Evolutionary conservation across 169 alveolate genomes (phyloP).

Genomic region (Cryptosporidium canis): DNA sequence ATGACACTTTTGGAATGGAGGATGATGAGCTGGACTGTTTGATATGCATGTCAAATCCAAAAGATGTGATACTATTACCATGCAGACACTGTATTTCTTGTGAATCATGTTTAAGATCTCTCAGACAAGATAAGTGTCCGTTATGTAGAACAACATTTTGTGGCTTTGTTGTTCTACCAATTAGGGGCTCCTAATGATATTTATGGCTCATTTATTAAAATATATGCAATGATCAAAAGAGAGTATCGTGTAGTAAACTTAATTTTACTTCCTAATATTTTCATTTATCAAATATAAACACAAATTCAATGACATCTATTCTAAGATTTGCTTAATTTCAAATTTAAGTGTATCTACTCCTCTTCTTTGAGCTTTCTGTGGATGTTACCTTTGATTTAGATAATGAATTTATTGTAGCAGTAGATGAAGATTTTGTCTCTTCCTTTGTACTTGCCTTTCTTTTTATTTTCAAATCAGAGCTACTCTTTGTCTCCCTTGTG

Average conservation of each 20-base stretch:
- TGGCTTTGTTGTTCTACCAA: conserved; percentile 77
- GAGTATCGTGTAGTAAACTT: too few relatives aligned
- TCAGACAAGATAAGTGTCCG: conserved; percentile 80
- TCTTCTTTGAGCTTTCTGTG: too few relatives aligned
- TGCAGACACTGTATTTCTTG: conserved; percentile 70
- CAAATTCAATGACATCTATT: too few relatives aligned
- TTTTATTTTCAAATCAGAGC: not conserved
- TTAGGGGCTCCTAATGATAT: conserved; percentile 10
- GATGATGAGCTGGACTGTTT: conserved; percentile 74
- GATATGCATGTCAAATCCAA: conserved; percentile 75
- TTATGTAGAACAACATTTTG: conserved; percentile 75
- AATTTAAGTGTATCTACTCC: too few relatives aligned
- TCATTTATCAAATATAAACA: too few relatives aligned
- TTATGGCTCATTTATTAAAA: too few relatives aligned
- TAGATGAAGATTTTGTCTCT: too few relatives aligned
- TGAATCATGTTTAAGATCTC: conserved; percentile 75
- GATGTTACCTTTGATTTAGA: too few relatives aligned
- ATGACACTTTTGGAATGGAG: conserved; percentile 66
- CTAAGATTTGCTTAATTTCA: too few relatives aligned
- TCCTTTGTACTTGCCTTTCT: not conserved
- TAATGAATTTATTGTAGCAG: too few relatives aligned
- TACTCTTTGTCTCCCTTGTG: not conserved
- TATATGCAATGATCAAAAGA: too few relatives aligned
- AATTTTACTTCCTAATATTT: too few relatives aligned
- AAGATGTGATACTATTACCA: conserved; percentile 71